A percentile compares a stretch with the other conserved stretches of the same genome.
Conservation (phyloP, 176 grass and related monocot genomes). For the Triticum dicoccoides region DNA sequence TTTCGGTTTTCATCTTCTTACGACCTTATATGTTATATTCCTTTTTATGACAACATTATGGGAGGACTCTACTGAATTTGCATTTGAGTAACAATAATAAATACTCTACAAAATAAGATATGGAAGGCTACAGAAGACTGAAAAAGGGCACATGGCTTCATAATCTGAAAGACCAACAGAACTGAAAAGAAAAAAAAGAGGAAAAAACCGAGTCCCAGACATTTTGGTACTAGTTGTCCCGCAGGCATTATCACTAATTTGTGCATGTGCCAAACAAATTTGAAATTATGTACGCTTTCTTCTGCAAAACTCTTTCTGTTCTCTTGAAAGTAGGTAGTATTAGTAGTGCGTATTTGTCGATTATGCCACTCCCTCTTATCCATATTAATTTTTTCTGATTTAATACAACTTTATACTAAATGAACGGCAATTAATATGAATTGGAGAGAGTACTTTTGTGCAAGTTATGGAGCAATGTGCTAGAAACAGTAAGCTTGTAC, state of each 20-base stretch:
- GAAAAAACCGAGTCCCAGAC: background rate
- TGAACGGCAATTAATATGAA: too few relatives aligned
- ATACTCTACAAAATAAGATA: background rate
- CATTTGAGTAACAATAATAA: background rate
- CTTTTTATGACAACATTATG: background rate
- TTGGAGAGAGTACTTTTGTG: too few relatives aligned
- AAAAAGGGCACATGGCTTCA: background rate
- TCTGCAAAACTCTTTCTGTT: background rate
- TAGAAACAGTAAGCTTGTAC: too few relatives aligned
- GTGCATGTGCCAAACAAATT: background rate
- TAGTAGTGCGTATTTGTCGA: background rate
- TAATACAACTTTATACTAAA: too few relatives aligned
- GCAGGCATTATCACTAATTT: background rate
- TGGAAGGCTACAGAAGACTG: background rate
- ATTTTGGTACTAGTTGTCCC: background rate
- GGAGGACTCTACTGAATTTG: background rate
- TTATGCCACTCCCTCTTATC: background rate
- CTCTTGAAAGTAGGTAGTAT: background rate
- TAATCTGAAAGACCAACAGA: background rate
- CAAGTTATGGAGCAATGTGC: too few relatives aligned
- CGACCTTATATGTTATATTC: background rate
- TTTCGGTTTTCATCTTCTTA: constrained; percentile 2
- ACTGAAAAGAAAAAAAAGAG: background rate
- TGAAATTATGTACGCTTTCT: background rate
- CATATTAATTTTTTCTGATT: too few relatives aligned